Evolutionary conservation across 768 basidiomycete genomes (phyloP).

Genomic region (Boletales sp.): DNA sequence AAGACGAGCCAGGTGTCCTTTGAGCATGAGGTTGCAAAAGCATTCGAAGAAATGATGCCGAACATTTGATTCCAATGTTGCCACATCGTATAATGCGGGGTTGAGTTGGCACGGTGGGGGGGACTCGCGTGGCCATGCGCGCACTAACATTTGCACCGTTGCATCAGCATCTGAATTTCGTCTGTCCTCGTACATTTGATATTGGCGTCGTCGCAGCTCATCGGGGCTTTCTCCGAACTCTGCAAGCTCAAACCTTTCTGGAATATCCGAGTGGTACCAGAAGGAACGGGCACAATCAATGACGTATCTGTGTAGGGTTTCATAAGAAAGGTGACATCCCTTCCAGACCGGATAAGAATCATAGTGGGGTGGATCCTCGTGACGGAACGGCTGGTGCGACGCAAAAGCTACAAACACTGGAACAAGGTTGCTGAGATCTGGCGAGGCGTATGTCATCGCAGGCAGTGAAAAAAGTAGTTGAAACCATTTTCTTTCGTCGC

Average conservation of each 20-base stretch:
- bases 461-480: slow-evolving; percentile 28
- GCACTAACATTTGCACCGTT: background rate
- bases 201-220: background rate
- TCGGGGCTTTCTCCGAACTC: background rate
- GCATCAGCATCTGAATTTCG: background rate
- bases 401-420: slow-evolving; percentile 30
- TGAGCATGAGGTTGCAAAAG: background rate
- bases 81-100: background rate
- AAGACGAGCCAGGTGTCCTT: background rate
- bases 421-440: slow-evolving; percentile 6
- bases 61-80: background rate
- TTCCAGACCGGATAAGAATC: background rate
- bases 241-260: no score
- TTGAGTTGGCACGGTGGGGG: slow-evolving; percentile 1
- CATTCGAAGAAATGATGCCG: background rate
- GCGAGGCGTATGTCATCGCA: slow-evolving; percentile 24
- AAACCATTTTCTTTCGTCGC: slow-evolving; percentile 4
- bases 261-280: no score
- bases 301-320: background rate
- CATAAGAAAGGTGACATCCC: background rate
- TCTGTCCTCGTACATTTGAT: background rate
- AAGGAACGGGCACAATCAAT: background rate
- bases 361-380: slow-evolving; percentile 4
- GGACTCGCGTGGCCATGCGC: background rate
- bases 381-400: slow-evolving; percentile 2